Evolutionary conservation across 139 green algal species (phyloP), one percentile per base, ranked within the genome.

Genomic region (Chlorella sp.): DNA sequence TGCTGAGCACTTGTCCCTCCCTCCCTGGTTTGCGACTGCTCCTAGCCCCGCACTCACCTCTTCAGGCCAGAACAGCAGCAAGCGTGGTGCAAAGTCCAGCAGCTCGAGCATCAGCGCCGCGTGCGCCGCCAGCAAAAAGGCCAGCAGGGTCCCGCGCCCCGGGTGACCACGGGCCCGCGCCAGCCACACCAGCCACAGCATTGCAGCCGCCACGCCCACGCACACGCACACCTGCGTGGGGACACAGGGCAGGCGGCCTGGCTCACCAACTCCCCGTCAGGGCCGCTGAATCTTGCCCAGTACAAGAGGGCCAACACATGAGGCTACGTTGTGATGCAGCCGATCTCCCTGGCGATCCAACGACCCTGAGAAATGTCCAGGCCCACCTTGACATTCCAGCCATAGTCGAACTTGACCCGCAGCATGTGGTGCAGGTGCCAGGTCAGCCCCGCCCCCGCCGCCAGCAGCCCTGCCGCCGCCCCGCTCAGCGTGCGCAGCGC

Each of bases 361-460:
- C 42, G 20, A 31, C 24, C 55, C 4, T 6, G 29, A 34, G 61
- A 35, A 6, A 67, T 35, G 27, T 30, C 10, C 55, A 64, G 14
- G 27, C 89, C 95, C 34, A 93, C 69, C 29, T 55, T 76, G 60
- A 97, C 88, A 74, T 97, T 95, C 62, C 74, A 87, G 3, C 90
- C 90, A 61, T 97, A 97, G 68, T 97, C 92, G 79, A 97, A 97
- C 62, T 90, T 87, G 0, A 96, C 72, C 0, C 77, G 32, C 20
- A 91, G 77, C 89, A 97, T 95, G 80, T 89, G 86, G 31, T 82
- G 69, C 30, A 92, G 69, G 71, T 97, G 92, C 10, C 24, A 63
- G 0, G 59, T 32, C 27, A 88, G 69, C 0, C 72, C 72, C 1
- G 55, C 17, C 10, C 67, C 6, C 26, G 55, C 24, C 4, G 60